A percentile compares a stretch with the other conserved stretches of the same genome.
Evolutionary conservation across 768 basidiomycete genomes (phyloP).

Genomic region (Leccinellum albellum): DNA sequence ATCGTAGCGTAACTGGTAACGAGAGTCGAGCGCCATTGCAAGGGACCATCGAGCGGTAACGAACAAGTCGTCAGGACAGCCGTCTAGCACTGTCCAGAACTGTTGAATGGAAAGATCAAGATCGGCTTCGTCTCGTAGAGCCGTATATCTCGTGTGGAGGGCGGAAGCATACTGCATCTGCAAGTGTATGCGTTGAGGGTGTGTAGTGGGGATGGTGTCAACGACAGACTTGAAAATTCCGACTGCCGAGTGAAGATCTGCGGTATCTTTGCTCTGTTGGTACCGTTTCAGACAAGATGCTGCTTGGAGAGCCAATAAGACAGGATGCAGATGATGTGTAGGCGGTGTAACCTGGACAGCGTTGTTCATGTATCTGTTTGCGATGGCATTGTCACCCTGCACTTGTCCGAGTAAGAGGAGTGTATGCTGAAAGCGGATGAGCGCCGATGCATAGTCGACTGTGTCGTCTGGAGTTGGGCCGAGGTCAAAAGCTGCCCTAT

Average conservation of each 20-base stretch:
- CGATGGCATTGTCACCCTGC: not conserved
- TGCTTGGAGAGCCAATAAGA: slow-evolving; percentile 8
- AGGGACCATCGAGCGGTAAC: slow-evolving; percentile 5
- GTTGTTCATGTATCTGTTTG: slow-evolving; percentile 9
- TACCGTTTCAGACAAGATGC: slow-evolving; percentile 10
- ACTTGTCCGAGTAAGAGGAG: not conserved
- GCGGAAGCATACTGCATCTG: slow-evolving; percentile 19
- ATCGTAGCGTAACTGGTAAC: slow-evolving; percentile 9
- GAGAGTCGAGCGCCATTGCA: slow-evolving; percentile 7
- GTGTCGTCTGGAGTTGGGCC: slow-evolving; percentile 4
- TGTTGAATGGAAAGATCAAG: slow-evolving; percentile 17
- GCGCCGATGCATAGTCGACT: slow-evolving; percentile 4
- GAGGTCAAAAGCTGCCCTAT: slow-evolving; percentile 17
- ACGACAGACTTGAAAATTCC: not conserved
- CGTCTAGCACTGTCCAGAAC: slow-evolving; percentile 3
- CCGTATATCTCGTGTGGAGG: slow-evolving; percentile 15
- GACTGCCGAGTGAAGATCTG: slow-evolving; percentile 16
- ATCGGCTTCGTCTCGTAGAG: slow-evolving; percentile 12
- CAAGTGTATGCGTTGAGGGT: slow-evolving; percentile 11
- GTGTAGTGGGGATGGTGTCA: not conserved
- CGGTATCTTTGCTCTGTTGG: slow-evolving; percentile 5
- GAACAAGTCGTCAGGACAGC: slow-evolving; percentile 4
- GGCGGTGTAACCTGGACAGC: slow-evolving; percentile 1
- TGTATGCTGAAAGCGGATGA: slow-evolving; percentile 7
- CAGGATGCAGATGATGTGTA: slow-evolving; percentile 8